Conservation (phyloP, 163 green algal species). For the Scenedesmus sp. region DNA sequence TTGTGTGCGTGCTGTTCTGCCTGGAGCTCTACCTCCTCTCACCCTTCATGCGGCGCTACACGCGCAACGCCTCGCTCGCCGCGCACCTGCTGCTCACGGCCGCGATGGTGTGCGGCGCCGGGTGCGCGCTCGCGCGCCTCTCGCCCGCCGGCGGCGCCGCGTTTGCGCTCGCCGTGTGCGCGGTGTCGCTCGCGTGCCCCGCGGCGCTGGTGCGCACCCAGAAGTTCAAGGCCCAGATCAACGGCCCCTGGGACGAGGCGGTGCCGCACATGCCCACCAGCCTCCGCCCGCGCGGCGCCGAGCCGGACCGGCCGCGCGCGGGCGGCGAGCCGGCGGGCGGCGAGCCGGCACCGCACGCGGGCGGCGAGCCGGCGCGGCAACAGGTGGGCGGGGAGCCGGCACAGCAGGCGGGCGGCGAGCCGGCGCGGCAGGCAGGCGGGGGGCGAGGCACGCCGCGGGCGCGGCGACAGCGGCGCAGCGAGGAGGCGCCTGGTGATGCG, state of each 20-base stretch:
- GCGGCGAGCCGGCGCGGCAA: no score
- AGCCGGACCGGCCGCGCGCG: no score
- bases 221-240: slow-evolving; percentile 91
- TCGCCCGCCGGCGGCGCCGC: slow-evolving; percentile 34
- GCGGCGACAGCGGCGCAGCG: no score
- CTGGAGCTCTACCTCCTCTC: slow-evolving; percentile 78
- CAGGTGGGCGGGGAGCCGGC: no score
- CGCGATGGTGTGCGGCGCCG: slow-evolving; percentile 41
- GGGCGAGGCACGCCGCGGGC: no score
- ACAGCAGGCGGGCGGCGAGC: no score
- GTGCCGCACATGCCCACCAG: slow-evolving; percentile 61
- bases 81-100: slow-evolving; percentile 58
- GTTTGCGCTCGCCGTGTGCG: slow-evolving; percentile 41
- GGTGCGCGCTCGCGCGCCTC: slow-evolving; percentile 50
- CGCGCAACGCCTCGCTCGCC: slow-evolving; percentile 45
- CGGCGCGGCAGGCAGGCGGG: no score
- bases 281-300: not conserved
- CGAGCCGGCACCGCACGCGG: no score
- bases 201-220: slow-evolving; percentile 80
- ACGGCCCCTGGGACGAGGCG: slow-evolving; percentile 91
- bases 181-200: slow-evolving; percentile 70
- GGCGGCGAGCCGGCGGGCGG: no score
- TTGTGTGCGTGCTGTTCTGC: slow-evolving; percentile 78
- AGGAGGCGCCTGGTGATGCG: no score
- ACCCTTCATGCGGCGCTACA: slow-evolving; percentile 71